These are phyloP conservation scores for Gastrolobium villosum DNA, from an alignment of 306 rosid species.

Conservation along the genomic window DNA sequence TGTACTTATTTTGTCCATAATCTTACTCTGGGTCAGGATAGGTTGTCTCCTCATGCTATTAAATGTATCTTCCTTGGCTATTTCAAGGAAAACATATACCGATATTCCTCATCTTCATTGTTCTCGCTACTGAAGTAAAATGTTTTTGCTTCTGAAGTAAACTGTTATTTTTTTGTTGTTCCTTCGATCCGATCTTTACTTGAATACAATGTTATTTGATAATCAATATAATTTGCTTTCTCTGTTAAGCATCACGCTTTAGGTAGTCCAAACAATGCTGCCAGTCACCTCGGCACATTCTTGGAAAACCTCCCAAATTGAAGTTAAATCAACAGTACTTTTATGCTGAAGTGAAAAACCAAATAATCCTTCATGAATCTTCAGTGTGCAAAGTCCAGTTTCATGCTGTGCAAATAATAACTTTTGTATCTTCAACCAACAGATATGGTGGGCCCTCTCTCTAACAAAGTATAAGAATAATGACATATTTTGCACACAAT, in stretches of 20 bases:
- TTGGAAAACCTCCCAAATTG: background rate
- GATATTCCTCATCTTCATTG: background rate
- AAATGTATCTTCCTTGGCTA: too few species aligned
- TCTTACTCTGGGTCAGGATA: too few species aligned
- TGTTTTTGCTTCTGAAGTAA: background rate
- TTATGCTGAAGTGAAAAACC: background rate
- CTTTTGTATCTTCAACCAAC: background rate
- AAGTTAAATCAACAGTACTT: constrained; percentile 10
- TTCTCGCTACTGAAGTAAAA: background rate
- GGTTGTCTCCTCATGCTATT: too few species aligned
- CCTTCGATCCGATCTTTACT: background rate
- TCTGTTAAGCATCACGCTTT: background rate
- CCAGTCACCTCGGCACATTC: background rate
- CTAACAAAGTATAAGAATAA: background rate
- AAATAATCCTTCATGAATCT: background rate
- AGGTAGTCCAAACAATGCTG: constrained; percentile 13
- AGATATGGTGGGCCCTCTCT: background rate
- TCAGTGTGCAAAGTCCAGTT: constrained; percentile 24
- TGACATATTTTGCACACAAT: constrained; percentile 1
- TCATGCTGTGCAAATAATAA: background rate
- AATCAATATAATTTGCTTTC: background rate
- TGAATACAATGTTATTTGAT: background rate
- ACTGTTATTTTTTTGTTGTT: background rate
- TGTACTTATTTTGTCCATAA: too few species aligned
- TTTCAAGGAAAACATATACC: background rate